Base-by-base conservation (phyloP, 1,284 basidiomycete species). In the Omphalotus olearius region DNA sequence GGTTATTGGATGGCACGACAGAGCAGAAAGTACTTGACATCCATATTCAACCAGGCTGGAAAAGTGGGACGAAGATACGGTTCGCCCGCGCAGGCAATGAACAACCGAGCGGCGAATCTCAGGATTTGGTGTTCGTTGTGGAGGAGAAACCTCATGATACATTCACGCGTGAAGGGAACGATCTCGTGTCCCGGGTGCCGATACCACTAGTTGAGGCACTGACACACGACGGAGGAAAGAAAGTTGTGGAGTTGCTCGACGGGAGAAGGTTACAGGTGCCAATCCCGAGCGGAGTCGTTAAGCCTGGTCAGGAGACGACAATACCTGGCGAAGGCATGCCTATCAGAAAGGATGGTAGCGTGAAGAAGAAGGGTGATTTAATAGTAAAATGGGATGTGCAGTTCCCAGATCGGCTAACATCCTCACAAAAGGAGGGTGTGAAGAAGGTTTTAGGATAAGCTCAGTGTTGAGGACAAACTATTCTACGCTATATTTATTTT, bases 11-110 rank as follows among this genome's bases (percentile, higher is more conserved):
- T 52, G 93, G 95, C 1, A 69, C 73, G 11, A 85, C 82, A 11
- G 93, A 97, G 67, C 92, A 96, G 58, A 97, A 95, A 69, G 85
- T 95, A 6, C 80, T 97, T 54, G 92, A 94, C 64, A 88, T 96
- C 58, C 78, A 82, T n/a, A 82, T 96, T 50, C 83, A 86, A 59
- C 90, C 94, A 0, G 89, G 89, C 2, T 91, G 86, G 87, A 89
- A 90, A 72, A 79, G 80, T 58, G 94, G 94, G 1, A 98, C 94
- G 17, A 97, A 95, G 72, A 81, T 97, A 56, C 85, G 91, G 52
- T 98, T 94, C 69, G 83, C 90, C 0, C 79, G 81, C 17, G 85
- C 91, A 5, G 93, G 94, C 2, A 93, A 97, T 68, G 93, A 97
- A 63, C 79, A 82, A 54, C 69, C 78, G n/a, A 70, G 60, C 26